A percentile compares a stretch with the other conserved stretches of the same genome.
Evolutionary conservation across 1,139 yeast species (phyloP).

Genomic region (Hemisphaericaspora xylofermentans): DNA sequence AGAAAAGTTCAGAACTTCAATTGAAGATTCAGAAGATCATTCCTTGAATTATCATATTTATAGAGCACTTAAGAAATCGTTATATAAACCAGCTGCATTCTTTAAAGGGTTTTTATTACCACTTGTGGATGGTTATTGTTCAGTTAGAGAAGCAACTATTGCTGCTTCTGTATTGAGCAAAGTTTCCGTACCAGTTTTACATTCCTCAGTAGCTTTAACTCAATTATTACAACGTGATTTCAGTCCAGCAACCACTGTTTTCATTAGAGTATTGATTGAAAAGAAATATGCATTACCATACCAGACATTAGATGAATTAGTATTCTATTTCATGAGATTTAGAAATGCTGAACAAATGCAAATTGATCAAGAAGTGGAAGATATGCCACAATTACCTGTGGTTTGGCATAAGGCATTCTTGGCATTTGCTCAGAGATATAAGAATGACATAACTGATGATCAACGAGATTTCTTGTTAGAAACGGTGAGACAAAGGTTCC

Average conservation of each 20-base stretch:
- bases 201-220: constrained; percentile 92
- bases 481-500: constrained; percentile 87
- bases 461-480: constrained; percentile 93
- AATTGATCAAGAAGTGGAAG: constrained; percentile 36
- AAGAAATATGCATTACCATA: constrained; percentile 96
- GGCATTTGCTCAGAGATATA: constrained; percentile 92
- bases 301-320: constrained; percentile 92
- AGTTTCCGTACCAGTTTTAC: constrained; percentile 90
- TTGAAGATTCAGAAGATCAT: constrained; percentile 72
- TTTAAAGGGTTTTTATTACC: constrained; percentile 96
- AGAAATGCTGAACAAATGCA: constrained; percentile 51
- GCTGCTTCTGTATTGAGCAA: constrained; percentile 89
- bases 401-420: constrained; percentile 97
- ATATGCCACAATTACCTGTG: constrained; percentile 77
- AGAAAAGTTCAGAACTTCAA: constrained; percentile 80
- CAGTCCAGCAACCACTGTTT: constrained; percentile 85
- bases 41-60: constrained; percentile 86
- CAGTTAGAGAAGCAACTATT: constrained; percentile 91
- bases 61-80: constrained; percentile 85
- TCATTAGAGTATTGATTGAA: constrained; percentile 84
- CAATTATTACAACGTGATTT: constrained; percentile 82
- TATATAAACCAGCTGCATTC: constrained; percentile 96
- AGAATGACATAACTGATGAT: constrained; percentile 95
- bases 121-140: constrained; percentile 76
- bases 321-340: constrained; percentile 92